Conservation (phyloP, 2,329 filamentous ascomycete genomes). For the Fusarium sp. region DNA sequence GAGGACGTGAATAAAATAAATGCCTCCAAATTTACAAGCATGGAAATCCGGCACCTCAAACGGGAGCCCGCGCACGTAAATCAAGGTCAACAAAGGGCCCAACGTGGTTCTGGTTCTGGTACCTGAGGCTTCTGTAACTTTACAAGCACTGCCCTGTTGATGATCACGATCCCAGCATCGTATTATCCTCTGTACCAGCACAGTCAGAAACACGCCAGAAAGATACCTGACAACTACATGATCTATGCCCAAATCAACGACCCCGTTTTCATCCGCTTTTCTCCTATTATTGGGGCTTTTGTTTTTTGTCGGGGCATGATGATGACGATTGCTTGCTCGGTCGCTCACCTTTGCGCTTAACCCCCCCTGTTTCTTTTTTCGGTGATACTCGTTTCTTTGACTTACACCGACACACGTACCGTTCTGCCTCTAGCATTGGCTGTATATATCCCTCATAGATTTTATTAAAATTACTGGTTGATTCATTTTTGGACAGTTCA, state of each 20-base stretch:
- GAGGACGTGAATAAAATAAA: constrained; percentile 19
- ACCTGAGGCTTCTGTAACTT: constrained; percentile 20
- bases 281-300: background rate
- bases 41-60: constrained; percentile 22
- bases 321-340: background rate
- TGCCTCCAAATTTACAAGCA: constrained; percentile 14
- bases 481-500: no score
- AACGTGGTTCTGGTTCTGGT: background rate
- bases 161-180: background rate
- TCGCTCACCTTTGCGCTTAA: background rate
- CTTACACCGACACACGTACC: constrained; percentile 28
- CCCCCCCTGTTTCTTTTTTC: constrained; percentile 14
- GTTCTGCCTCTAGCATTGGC: constrained; percentile 14
- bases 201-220: background rate
- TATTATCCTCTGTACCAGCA: constrained; percentile 23
- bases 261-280: constrained; percentile 19
- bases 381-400: constrained; percentile 22
- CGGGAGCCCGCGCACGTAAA: constrained; percentile 3
- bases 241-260: background rate
- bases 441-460: constrained; percentile 31
- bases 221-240: constrained; percentile 26
- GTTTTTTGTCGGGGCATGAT: background rate
- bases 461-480: background rate
- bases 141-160: constrained; percentile 14
- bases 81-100: background rate